A percentile compares a stretch with the other conserved stretches of the same genome.
Evolutionary conservation across 352 stramenopile species (phyloP).

Genomic region (Globisporangium spinosum): DNA sequence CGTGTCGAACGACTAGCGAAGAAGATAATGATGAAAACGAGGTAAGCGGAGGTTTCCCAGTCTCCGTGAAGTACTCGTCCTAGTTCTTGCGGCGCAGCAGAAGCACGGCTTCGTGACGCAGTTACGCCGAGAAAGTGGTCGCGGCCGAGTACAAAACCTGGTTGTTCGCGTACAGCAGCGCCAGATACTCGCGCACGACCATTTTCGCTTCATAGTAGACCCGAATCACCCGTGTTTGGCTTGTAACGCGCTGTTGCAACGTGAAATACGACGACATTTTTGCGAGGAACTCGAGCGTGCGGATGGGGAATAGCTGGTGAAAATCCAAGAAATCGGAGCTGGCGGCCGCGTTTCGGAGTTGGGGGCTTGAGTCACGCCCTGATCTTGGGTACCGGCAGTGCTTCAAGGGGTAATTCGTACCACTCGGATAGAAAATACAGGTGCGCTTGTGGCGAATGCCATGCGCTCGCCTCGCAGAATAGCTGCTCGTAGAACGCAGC

Average conservation of each 20-base stretch:
- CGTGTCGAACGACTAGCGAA: background rate
- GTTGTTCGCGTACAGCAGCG: constrained; percentile 28
- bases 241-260: constrained; percentile 24
- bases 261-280: constrained; percentile 32
- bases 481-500: constrained; percentile 12
- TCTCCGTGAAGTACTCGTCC: constrained; percentile 15
- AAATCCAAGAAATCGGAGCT: constrained; percentile 30
- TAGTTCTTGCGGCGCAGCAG: constrained; percentile 21
- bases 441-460: constrained; percentile 25
- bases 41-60: background rate
- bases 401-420: constrained; percentile 29
- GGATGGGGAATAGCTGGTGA: constrained; percentile 24
- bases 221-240: constrained; percentile 26
- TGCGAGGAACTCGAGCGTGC: constrained; percentile 28
- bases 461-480: constrained; percentile 29
- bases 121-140: constrained; percentile 27
- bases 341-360: constrained; percentile 2
- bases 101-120: constrained; percentile 25
- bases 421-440: constrained; percentile 26
- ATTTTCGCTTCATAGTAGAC: constrained; percentile 30
- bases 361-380: constrained; percentile 24
- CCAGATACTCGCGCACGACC: constrained; percentile 36
- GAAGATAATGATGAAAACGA: background rate
- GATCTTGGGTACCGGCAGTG: constrained; percentile 28
- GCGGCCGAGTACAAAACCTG: constrained; percentile 21